Evolutionary conservation across 23 red algal species (phyloP), one percentile per base, ranked within the genome.

Genomic region (Agarophyton chilense): DNA sequence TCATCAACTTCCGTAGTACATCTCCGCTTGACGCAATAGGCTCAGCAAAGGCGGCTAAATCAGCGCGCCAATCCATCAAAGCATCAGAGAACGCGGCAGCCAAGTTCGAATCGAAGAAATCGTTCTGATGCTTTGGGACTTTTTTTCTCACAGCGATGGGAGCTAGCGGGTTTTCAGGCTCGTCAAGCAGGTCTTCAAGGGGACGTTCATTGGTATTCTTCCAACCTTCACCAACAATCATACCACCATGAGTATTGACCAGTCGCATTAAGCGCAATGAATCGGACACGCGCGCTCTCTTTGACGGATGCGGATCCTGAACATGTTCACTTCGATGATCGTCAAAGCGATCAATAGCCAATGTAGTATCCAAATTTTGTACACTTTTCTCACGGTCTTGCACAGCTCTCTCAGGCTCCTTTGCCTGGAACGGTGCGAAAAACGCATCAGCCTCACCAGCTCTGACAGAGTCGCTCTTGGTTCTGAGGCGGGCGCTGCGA

Each of bases 241-340:
- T 67, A 8, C n/a, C 49, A 40, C 81, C 81, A 72, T 85, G 81
- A 22, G 31, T 35, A 68, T 85, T 85, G 10, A 85, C 40, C 36
- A 63, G 32, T 10, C 58, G 81, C 56, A 85, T 50, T 18, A 85
- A 52, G 24, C 62, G 57, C 25, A 68, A 34, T 10, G 57, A 58
- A 19, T 52, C 81, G 3, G 57, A 52, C 10, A 50, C 81, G 38
- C 81, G 53, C 38, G 28, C 81, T 51, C 81, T 85, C 81, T 85
- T 68, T 10, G 28, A 16, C 19, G 47, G 58, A 26, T 62, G 65
- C 26, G 65, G 54, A 18, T 88, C 84, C 2, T 61, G 65, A 0
- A 88, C 46, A 55, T 88, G 84, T 31, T 50, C 84, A 12, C 25
- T 61, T 43, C 84, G 84, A 66, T 88, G 84, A 46, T 77, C 84